Conservation (phyloP, 2,329 filamentous ascomycete genomes). For the Microcyclosporella mali region DNA sequence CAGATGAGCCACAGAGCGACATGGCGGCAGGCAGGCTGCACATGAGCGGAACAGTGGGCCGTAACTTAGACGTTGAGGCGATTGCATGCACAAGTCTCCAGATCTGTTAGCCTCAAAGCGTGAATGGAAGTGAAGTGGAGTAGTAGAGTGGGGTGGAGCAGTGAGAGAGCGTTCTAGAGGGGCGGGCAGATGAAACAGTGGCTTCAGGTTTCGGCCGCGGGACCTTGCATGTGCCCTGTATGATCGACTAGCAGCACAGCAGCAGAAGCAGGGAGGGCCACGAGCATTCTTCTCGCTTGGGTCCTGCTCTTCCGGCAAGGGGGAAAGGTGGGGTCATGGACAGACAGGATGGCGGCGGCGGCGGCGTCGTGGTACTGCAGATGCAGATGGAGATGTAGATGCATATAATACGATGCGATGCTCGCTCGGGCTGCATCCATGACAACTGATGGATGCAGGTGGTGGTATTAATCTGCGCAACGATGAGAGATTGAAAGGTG, state of each 20-base stretch:
- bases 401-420: too few relatives aligned
- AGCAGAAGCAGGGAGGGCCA: too few relatives aligned
- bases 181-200: background rate
- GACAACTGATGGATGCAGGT: background rate
- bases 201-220: background rate
- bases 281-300: background rate
- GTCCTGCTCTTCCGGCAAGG: background rate
- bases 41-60: too few relatives aligned
- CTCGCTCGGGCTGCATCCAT: too few relatives aligned
- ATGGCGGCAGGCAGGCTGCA: background rate
- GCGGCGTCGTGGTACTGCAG: too few relatives aligned
- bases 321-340: background rate
- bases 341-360: too few relatives aligned
- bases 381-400: too few relatives aligned
- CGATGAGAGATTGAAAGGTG: background rate
- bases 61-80: background rate
- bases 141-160: background rate
- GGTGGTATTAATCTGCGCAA: background rate
- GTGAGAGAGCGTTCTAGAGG: background rate
- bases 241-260: conserved; percentile 1
- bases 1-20: too few relatives aligned
- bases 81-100: background rate
- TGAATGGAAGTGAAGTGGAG: background rate
- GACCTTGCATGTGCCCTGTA: conserved; percentile 3
- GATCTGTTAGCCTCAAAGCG: background rate